Evolutionary conservation across 805 yeast genomes (phyloP).

Genomic region (Suhomyces sp.): DNA sequence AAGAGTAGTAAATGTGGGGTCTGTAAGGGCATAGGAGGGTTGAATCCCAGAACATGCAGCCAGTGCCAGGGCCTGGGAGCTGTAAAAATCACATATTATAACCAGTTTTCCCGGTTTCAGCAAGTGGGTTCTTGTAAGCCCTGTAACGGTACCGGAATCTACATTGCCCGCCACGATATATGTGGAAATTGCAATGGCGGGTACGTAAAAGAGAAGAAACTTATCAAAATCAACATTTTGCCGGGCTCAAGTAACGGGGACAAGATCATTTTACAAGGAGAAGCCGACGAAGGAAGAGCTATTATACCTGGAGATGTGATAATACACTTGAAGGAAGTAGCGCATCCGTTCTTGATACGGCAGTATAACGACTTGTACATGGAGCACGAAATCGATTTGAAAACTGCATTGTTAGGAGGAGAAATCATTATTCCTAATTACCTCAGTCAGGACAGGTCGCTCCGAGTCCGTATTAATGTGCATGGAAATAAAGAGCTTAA

Average conservation of each 20-base stretch:
- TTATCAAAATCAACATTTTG: constrained; percentile 50
- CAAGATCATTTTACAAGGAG: constrained; percentile 50
- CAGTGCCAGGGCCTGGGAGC: constrained; percentile 45
- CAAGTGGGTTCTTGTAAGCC: constrained; percentile 29
- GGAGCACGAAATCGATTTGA: constrained; percentile 46
- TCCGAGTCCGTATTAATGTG: constrained; percentile 31
- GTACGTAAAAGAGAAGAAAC: constrained; percentile 44
- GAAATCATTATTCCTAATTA: constrained; percentile 32
- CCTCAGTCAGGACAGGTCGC: constrained; percentile 28
- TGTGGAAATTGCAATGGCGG: constrained; percentile 35
- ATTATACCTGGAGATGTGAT: constrained; percentile 67
- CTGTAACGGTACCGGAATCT: constrained; percentile 37
- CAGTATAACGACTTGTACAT: constrained; percentile 43
- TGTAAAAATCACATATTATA: constrained; percentile 44
- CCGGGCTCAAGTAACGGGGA: constrained; percentile 58
- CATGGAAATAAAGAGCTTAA: constrained; percentile 25
- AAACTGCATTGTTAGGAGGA: constrained; percentile 61
- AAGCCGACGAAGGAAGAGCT: constrained; percentile 62
- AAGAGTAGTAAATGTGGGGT: constrained; percentile 46
- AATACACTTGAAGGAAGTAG: constrained; percentile 46
- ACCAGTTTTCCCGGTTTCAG: constrained; percentile 38
- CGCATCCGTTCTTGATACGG: constrained; percentile 40
- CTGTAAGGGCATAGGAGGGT: constrained; percentile 56
- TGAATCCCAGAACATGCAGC: constrained; percentile 33
- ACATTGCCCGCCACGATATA: constrained; percentile 17